Evolutionary conservation across 192 early-diverging fungal genomes (phyloP).

Genomic region (Coemansia biformis): DNA sequence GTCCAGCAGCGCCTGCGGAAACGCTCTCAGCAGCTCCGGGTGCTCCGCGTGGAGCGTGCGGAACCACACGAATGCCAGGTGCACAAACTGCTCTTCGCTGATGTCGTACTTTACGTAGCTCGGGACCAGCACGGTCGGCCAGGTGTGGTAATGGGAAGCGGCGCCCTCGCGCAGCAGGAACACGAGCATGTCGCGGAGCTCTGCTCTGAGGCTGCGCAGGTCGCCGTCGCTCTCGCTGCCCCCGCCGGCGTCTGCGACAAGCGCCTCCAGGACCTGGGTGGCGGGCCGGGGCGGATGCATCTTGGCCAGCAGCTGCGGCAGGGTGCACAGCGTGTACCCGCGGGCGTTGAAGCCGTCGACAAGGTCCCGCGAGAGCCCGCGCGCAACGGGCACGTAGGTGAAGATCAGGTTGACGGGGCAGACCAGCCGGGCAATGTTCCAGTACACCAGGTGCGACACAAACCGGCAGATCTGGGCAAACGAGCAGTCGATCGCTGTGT

Average conservation of each 20-base stretch:
- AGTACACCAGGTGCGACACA: slow-evolving; percentile 88
- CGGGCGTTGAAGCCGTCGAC: slow-evolving; percentile 5
- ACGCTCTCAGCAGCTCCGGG: slow-evolving; percentile 41
- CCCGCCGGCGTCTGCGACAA: slow-evolving; percentile 20
- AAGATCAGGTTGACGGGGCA: slow-evolving; percentile 70
- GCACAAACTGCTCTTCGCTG: slow-evolving; percentile 42
- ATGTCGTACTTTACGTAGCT: slow-evolving; percentile 52
- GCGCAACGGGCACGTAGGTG: slow-evolving; percentile 59
- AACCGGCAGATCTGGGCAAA: slow-evolving; percentile 85
- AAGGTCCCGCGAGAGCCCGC: slow-evolving; percentile 6
- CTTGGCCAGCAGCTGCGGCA: slow-evolving; percentile 31
- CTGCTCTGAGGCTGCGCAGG: slow-evolving; percentile 52
- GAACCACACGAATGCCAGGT: slow-evolving; percentile 39
- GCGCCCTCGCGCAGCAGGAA: slow-evolving; percentile 72
- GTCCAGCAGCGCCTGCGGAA: slow-evolving; percentile 37
- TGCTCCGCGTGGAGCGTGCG: slow-evolving; percentile 39
- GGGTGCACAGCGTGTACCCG: slow-evolving; percentile 21
- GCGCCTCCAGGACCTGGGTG: slow-evolving; percentile 24
- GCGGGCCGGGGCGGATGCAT: slow-evolving; percentile 42
- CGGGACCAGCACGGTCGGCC: slow-evolving; percentile 60
- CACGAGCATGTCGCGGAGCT: slow-evolving; percentile 79
- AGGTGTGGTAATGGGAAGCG: slow-evolving; percentile 80
- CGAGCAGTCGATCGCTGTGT: slow-evolving; percentile 84
- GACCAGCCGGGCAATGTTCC: slow-evolving; percentile 88
- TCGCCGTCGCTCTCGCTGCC: slow-evolving; percentile 3